Conservation (phyloP, 108 stramenopile species). For the Skeletonema tropicum region DNA sequence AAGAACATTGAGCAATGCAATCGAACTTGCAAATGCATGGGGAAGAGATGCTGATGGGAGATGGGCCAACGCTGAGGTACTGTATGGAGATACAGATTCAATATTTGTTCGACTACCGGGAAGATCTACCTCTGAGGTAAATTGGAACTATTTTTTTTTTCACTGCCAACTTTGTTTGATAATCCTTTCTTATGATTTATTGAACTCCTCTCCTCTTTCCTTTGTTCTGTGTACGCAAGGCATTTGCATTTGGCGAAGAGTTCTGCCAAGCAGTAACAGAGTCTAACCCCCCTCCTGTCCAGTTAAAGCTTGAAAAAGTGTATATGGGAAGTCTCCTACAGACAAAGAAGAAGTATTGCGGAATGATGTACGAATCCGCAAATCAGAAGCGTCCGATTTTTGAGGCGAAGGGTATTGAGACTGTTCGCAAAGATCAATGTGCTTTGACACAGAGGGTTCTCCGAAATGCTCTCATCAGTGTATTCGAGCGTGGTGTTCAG, state of each 20-base stretch:
- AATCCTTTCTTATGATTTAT: conserved; percentile 9
- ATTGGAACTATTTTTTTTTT: neutral
- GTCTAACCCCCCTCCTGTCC: conserved; percentile 90
- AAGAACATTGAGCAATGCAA: conserved; percentile 84
- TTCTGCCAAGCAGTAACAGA: conserved; percentile 86
- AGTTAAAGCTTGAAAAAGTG: conserved; percentile 97
- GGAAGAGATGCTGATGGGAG: conserved; percentile 58
- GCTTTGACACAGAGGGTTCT: conserved; percentile 83
- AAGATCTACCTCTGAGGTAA: conserved; percentile 63
- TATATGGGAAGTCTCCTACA: conserved; percentile 89
- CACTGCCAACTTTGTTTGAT: neutral
- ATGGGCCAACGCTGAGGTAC: conserved; percentile 85
- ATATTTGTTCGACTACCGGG: conserved; percentile 95
- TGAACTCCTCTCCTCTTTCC: conserved; percentile 30
- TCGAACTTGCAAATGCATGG: conserved; percentile 84
- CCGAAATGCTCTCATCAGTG: conserved; percentile 71
- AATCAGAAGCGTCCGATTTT: conserved; percentile 74
- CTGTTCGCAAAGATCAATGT: conserved; percentile 86
- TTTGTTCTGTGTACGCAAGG: conserved; percentile 32
- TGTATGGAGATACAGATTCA: conserved; percentile 93
- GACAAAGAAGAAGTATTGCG: conserved; percentile 90
- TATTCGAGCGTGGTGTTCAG: conserved; percentile 65
- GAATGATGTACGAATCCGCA: conserved; percentile 86
- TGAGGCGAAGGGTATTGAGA: conserved; percentile 92
- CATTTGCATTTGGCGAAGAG: conserved; percentile 92